Base-by-base conservation (phyloP, 176 grass and related monocot species). In the Juncus effusus region DNA sequence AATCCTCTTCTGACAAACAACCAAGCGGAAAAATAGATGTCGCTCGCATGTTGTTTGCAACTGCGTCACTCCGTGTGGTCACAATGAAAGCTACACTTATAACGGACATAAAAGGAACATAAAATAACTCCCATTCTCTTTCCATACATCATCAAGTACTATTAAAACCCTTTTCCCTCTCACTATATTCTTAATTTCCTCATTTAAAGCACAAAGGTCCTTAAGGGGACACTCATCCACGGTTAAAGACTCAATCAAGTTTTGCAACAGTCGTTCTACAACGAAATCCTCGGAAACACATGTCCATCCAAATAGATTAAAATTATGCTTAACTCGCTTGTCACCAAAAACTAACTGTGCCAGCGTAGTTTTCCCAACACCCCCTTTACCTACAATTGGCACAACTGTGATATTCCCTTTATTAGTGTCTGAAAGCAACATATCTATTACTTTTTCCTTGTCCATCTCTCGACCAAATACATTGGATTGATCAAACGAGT, bases 321-420 rank as follows among this genome's bases (percentile, higher is more conserved):
- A 81, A 15, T 53, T 36, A 5, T 36, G 6, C 9, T 54, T 19
- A 16, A 81, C 62, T 10, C 39, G 36, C 41, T 54, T 60, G 65
- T 81, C 78, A 16, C 67, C 51, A 28, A 40, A 81, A 14, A 81
- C 39, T 4, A 74, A 16, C 13, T 81, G 51, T 59, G 78, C 70
- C 14, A 81, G 38, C 0, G 78, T 81, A 4, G 78, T 81, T 28
- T 81, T 81, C n/a, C 78, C 78, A 3, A 81, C 10, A 3, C 78
- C 78, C 4, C 62, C 54, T 16, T 60, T 81, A n/a, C 70, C 78
- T 13, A 81, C 10, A 11, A 81, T 75, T 7, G 78, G 13, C 7
- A 81, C 8, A 16, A 81, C 78, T 35, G 69, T 12, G 54, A 76
- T 3, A 7, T 16, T 13, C 3, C n/a, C 14, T 39, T 13, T 45